Evolutionary conservation across 176 grass and related monocot species (phyloP).

Genomic region (Carex pumila): DNA sequence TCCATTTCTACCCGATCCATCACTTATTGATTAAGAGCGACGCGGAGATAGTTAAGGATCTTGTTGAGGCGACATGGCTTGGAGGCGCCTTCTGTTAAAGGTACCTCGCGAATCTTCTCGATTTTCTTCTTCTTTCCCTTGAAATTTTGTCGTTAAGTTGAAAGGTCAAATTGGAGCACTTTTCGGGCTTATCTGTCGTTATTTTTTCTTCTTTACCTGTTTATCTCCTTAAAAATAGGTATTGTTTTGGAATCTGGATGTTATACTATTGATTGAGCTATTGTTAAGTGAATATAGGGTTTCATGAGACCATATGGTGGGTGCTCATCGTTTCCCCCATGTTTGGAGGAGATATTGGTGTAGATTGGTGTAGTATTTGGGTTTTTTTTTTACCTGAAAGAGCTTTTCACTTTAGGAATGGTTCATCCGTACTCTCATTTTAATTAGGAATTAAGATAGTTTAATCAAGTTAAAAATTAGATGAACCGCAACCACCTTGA

Average conservation of each 20-base stretch:
- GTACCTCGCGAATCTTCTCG: constrained; percentile 7
- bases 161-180: not conserved
- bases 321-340: not conserved
- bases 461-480: not conserved
- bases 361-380: constrained; percentile 7
- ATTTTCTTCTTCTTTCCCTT: not conserved
- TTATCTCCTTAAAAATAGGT: not conserved
- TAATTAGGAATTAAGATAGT: not conserved
- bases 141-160: not conserved
- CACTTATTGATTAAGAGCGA: constrained; percentile 1
- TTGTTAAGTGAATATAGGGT: constrained; percentile 1
- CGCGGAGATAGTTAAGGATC: not conserved
- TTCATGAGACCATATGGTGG: not conserved
- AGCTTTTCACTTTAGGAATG: not conserved
- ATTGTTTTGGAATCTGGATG: not conserved
- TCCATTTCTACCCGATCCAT: not conserved
- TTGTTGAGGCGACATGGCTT: constrained; percentile 18
- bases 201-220: not conserved
- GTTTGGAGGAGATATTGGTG: not conserved
- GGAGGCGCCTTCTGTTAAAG: constrained; percentile 27
- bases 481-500: not conserved
- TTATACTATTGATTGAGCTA: not conserved
- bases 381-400: not conserved
- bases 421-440: not conserved
- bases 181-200: not conserved